Conservation (phyloP, 768 basidiomycete genomes). For the Termitomyces titanicus region DNA sequence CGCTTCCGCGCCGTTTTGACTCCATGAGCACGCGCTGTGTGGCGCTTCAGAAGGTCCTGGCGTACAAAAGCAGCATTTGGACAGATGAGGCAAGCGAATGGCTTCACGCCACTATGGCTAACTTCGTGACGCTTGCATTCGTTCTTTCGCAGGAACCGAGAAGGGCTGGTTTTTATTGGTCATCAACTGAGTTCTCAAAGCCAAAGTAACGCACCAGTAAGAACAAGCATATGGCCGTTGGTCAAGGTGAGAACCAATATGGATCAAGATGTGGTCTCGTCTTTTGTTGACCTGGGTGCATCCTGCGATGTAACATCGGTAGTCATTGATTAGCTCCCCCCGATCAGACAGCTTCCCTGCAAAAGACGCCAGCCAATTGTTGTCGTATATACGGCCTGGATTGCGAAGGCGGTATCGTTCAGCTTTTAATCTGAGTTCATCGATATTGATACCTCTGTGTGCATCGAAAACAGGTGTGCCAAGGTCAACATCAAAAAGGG, state of each 20-base stretch:
- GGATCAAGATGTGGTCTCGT: constrained; percentile 71
- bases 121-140: constrained; percentile 76
- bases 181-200: not conserved
- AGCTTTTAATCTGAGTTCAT: constrained; percentile 52
- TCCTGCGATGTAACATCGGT: constrained; percentile 64
- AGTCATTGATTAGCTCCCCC: constrained; percentile 57
- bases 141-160: constrained; percentile 69
- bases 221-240: constrained; percentile 62
- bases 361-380: constrained; percentile 62
- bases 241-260: constrained; percentile 69
- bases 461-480: constrained; percentile 61
- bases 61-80: constrained; percentile 55
- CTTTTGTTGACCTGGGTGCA: constrained; percentile 70
- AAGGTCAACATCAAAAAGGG: constrained; percentile 21
- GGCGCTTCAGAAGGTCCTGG: constrained; percentile 65
- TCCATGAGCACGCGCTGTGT: constrained; percentile 56
- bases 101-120: constrained; percentile 56
- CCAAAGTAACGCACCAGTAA: constrained; percentile 49
- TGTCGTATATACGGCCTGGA: constrained; percentile 57
- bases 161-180: constrained; percentile 35
- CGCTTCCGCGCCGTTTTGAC: constrained; percentile 27
- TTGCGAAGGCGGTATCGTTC: constrained; percentile 50
- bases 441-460: constrained; percentile 54
- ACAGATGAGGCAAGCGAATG: constrained; percentile 58
- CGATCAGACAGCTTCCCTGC: constrained; percentile 59